Evolutionary conservation across 2,329 filamentous ascomycete species (phyloP).

Genomic region (Zarea fungicola): DNA sequence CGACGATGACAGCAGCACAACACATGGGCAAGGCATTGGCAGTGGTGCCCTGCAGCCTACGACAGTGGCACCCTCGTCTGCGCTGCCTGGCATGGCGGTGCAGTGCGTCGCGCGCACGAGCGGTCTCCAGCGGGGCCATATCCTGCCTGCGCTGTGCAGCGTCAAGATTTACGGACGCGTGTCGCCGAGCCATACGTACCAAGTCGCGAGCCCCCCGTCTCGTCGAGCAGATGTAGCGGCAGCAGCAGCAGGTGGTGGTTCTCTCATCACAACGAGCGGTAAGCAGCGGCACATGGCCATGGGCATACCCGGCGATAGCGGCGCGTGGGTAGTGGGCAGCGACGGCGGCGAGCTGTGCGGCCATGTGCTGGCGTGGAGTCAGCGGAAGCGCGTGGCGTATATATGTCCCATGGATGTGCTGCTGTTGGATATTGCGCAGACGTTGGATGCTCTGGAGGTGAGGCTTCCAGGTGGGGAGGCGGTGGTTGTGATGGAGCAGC

Average conservation of each 20-base stretch:
- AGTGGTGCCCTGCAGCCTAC: conserved; percentile 41
- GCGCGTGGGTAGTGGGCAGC: conserved; percentile 87
- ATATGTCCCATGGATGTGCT: conserved; percentile 94
- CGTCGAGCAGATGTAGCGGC: too few relatives aligned
- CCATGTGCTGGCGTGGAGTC: conserved; percentile 84
- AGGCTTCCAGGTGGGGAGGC: conserved; percentile 59
- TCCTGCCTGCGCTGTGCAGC: conserved; percentile 71
- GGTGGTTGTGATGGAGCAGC: conserved; percentile 28
- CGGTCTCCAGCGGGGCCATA: conserved; percentile 72
- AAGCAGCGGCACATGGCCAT: conserved; percentile 37
- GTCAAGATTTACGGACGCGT: conserved; percentile 83
- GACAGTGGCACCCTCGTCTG: conserved; percentile 52
- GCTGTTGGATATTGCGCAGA: conserved; percentile 77
- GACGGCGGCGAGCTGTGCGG: conserved; percentile 76
- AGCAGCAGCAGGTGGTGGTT: too few relatives aligned
- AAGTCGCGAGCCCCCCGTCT: conserved; percentile 46
- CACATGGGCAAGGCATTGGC: too few relatives aligned
- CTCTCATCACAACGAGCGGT: too few relatives aligned
- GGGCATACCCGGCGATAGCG: conserved; percentile 80
- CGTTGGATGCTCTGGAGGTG: conserved; percentile 65
- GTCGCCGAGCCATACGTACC: conserved; percentile 70
- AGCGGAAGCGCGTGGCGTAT: conserved; percentile 75
- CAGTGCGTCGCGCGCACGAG: conserved; percentile 87
- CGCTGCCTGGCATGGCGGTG: conserved; percentile 69
- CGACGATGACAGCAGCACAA: conserved; percentile 11